phyloP scores from a whole-genome alignment of 306 rosid genomes.

The Dryas octopetala region DNA sequence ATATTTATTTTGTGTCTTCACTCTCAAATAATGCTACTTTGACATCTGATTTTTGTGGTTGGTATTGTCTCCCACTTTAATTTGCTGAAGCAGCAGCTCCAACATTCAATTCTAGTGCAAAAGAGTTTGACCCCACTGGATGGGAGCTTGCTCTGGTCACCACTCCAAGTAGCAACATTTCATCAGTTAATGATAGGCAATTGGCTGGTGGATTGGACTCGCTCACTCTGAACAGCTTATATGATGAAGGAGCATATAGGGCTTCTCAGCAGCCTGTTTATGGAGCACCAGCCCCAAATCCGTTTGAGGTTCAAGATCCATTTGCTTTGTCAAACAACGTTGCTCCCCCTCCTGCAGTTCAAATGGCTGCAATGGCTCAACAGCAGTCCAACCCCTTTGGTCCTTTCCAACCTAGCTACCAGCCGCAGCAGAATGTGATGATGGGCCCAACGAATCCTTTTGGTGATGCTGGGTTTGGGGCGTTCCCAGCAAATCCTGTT shows the following conservation, averaged over 20 bases:
- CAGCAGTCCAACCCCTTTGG: slow-evolving; percentile 91
- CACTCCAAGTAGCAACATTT: slow-evolving; percentile 84
- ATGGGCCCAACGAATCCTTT: slow-evolving; percentile 87
- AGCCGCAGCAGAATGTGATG: slow-evolving; percentile 59
- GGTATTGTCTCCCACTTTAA: slow-evolving; percentile 21
- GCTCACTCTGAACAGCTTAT: slow-evolving; percentile 80
- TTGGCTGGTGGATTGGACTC: slow-evolving; percentile 98
- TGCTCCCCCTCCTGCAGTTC: slow-evolving; percentile 66
- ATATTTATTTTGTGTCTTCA: slow-evolving; percentile 3
- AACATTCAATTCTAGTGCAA: slow-evolving; percentile 57
- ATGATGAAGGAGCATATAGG: slow-evolving; percentile 86
- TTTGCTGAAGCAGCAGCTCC: slow-evolving; percentile 54
- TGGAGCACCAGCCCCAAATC: slow-evolving; percentile 90
- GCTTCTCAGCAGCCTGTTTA: slow-evolving; percentile 86
- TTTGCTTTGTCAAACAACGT: slow-evolving; percentile 64
- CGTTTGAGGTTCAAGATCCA: slow-evolving; percentile 90
- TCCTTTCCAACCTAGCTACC: slow-evolving; percentile 60
- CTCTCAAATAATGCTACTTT: slow-evolving; percentile 24
- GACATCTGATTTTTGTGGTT: slow-evolving; percentile 11
- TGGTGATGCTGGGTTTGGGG: slow-evolving; percentile 78
- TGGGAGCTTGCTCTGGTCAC: slow-evolving; percentile 97
- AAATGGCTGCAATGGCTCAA: slow-evolving; percentile 69
- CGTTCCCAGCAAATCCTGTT: slow-evolving; percentile 52
- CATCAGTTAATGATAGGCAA: slow-evolving; percentile 82
- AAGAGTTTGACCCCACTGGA: slow-evolving; percentile 87